Base-by-base conservation (phyloP, 305 asterid genomes). In the Ilex paraguariensis region DNA sequence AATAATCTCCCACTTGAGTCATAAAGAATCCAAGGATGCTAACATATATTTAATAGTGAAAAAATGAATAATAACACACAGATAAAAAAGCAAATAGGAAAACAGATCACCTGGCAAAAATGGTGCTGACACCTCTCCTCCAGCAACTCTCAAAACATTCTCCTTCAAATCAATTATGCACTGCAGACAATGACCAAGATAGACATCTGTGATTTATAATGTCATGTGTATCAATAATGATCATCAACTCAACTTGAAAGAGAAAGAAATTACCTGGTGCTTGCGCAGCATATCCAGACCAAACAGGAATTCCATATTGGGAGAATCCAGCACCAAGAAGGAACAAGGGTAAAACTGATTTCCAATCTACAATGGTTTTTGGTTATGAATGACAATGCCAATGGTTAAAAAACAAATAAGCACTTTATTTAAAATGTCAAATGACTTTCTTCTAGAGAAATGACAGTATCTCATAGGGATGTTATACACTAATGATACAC, bases 211-310 rank as follows among this genome's bases (percentile, higher is more conserved):
- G 7, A 36, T 4, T 5, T 36, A 36, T 36, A 36, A 36, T 36
- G 42, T 36, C 9, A 36, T 36, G 7, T 36, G 6, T 36, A 8
- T 36, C 42, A 36, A 36, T 8, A 36, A 36, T 36, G 42, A 36
- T 4, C 6, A 36, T 36, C 42, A 36, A 36, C 42, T 0, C 48
- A 53, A 66, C 49, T 45, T 62, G 33, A 72, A 60, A 36, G 5
- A 39, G 15, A 64, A 63, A 67, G 54, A 71, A 33, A 57, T 64
- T 82, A 84, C 97, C 83, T 93, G 99, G 77, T 93, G 99, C 81
- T 93, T 93, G 68, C 95, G 96, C 65, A 93, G 92, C 99, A 90
- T 93, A 66, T 93, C 99, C 83, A 93, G 78, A 53, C 99, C 97
- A 75, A 93, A 93, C 51, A 93, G 91, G 78, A 93, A 93, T 68